These are phyloP conservation scores for Kluyveromyces starmeri DNA, from an alignment of 805 yeast genomes.

Conservation along the genomic window DNA sequence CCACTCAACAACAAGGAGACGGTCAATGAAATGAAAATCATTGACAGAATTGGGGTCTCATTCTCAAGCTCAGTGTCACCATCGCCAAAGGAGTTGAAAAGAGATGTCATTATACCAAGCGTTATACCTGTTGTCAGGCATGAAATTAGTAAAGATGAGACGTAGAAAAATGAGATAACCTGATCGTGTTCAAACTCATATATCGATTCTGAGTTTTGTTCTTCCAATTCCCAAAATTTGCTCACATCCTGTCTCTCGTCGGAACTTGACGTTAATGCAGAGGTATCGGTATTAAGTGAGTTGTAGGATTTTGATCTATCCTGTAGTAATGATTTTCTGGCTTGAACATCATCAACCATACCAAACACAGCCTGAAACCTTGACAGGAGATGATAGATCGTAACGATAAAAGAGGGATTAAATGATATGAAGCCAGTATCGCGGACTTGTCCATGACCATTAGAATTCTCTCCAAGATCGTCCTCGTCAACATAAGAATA, in stretches of 20 bases:
- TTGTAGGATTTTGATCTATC: slow-evolving; percentile 3
- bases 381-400: slow-evolving; percentile 16
- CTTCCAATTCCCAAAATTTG: slow-evolving; percentile 13
- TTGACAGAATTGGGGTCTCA: slow-evolving; percentile 11
- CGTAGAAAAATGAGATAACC: slow-evolving; percentile 23
- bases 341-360: not conserved
- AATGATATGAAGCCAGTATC: slow-evolving; percentile 22
- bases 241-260: slow-evolving; percentile 13
- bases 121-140: slow-evolving; percentile 23
- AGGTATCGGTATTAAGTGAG: slow-evolving; percentile 4
- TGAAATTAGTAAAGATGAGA: slow-evolving; percentile 19
- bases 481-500: slow-evolving; percentile 9
- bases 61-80: slow-evolving; percentile 18
- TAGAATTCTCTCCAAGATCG: slow-evolving; percentile 3
- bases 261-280: slow-evolving; percentile 5
- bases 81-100: slow-evolving; percentile 18
- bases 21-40: slow-evolving; percentile 18
- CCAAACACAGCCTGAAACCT: slow-evolving; percentile 11
- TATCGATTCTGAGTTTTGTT: slow-evolving; percentile 18
- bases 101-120: slow-evolving; percentile 19
- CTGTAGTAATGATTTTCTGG: slow-evolving; percentile 2
- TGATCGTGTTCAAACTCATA: slow-evolving; percentile 27
- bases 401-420: slow-evolving; percentile 17
- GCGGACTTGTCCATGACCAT: too few relatives aligned
- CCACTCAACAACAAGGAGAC: slow-evolving; percentile 20